Percentiles rank a stretch among this genome's conserved stretches.
phyloP scores from a whole-genome alignment of 2,329 filamentous ascomycete genomes.

The Diplodia seriata region DNA sequence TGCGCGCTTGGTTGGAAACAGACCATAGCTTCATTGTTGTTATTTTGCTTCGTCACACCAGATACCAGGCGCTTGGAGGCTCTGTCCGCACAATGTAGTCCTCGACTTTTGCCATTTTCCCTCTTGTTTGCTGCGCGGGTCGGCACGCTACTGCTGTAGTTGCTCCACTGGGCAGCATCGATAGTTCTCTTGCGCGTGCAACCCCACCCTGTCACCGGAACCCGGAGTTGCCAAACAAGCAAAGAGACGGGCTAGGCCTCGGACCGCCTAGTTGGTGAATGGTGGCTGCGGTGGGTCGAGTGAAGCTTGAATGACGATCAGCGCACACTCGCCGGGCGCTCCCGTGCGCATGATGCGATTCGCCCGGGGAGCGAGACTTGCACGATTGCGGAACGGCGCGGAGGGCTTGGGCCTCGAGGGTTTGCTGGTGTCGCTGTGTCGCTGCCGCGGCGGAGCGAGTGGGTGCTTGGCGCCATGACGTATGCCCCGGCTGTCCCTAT shows the following conservation, averaged over 20 bases:
- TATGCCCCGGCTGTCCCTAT: not conserved
- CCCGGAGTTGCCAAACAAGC: not conserved
- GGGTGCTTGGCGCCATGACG: slow-evolving; percentile 15
- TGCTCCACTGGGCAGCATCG: not conserved
- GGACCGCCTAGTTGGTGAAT: not conserved
- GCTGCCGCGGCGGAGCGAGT: not conserved
- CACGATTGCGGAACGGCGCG: slow-evolving; percentile 11
- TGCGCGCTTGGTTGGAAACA: not conserved
- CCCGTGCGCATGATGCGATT: slow-evolving; percentile 21
- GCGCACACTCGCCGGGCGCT: slow-evolving; percentile 18
- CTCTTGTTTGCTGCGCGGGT: not conserved
- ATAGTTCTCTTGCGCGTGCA: not conserved
- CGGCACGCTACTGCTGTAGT: not conserved
- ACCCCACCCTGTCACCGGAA: not conserved
- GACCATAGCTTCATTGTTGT: not conserved
- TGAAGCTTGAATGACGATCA: slow-evolving; percentile 24
- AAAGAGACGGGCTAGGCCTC: slow-evolving; percentile 5
- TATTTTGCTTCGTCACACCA: not conserved
- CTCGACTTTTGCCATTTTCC: not conserved
- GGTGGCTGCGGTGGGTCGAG: not conserved
- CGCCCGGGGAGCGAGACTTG: slow-evolving; percentile 3
- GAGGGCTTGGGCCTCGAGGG: not conserved
- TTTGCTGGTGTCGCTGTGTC: not conserved
- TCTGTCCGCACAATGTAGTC: not conserved
- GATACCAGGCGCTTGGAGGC: slow-evolving; percentile 11